These are phyloP conservation scores for Heliamphora pulchella DNA, from an alignment of 179 eudicot species.

Conservation along the genomic window DNA sequence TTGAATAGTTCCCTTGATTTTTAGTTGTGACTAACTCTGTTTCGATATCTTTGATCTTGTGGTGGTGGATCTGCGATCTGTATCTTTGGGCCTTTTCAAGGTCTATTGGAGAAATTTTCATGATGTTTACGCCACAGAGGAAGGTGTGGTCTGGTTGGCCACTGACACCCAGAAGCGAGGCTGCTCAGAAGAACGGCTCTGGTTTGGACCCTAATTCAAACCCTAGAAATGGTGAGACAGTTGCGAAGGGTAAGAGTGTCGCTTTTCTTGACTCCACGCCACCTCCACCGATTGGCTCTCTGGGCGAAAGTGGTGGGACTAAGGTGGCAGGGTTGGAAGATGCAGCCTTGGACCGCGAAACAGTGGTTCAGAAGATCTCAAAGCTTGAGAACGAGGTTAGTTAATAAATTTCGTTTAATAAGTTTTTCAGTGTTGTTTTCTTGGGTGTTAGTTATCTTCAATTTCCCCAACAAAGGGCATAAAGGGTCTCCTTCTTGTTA, in stretches of 20 bases:
- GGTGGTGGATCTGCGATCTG: conserved; percentile 20
- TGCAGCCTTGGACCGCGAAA: conserved; percentile 36
- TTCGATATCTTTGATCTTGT: not conserved
- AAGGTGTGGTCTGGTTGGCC: conserved; percentile 50
- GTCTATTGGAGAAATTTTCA: not conserved
- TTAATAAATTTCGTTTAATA: not conserved
- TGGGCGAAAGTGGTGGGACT: conserved; percentile 26
- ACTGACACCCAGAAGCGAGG: conserved; percentile 33
- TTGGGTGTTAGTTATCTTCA: not conserved
- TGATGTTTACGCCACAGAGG: conserved; percentile 78
- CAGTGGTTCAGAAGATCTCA: conserved; percentile 36
- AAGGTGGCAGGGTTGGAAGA: conserved; percentile 35
- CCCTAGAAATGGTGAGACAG: conserved; percentile 22
- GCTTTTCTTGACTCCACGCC: conserved; percentile 37
- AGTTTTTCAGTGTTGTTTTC: not conserved
- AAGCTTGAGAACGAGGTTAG: conserved; percentile 71
- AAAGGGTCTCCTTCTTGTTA: not conserved
- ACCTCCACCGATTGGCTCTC: conserved; percentile 32
- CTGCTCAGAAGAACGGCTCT: conserved; percentile 25
- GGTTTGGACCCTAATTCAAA: conserved; percentile 24
- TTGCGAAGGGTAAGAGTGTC: conserved; percentile 34
- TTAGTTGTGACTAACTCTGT: not conserved
- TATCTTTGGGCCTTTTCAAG: not conserved
- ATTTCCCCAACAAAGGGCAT: not conserved
- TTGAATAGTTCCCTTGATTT: conserved; percentile 5